Evolutionary conservation across 192 early-diverging fungal species (phyloP).

Genomic region (Bifiguratus adelaidae): DNA sequence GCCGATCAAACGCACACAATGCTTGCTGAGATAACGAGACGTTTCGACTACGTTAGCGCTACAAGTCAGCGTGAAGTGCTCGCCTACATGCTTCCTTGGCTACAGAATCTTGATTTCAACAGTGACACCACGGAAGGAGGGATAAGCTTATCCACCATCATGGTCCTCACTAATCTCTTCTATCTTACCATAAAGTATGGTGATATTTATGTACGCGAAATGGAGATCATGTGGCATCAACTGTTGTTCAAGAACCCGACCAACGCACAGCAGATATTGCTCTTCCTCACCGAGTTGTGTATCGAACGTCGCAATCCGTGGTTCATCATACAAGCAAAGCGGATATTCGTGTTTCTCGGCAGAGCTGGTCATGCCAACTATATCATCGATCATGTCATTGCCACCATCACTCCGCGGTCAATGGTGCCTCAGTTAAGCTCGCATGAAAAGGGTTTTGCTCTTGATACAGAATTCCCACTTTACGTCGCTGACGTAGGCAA

Average conservation of each 20-base stretch:
- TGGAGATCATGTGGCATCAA: slow-evolving; percentile 70
- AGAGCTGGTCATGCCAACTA: slow-evolving; percentile 43
- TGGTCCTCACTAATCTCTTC: slow-evolving; percentile 65
- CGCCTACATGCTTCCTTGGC: slow-evolving; percentile 69
- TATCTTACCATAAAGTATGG: slow-evolving; percentile 77
- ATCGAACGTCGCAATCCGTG: slow-evolving; percentile 68
- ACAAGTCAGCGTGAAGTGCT: slow-evolving; percentile 60
- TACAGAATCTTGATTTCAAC: slow-evolving; percentile 59
- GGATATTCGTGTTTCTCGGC: slow-evolving; percentile 64
- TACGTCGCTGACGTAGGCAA: slow-evolving; percentile 65
- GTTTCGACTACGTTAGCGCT: slow-evolving; percentile 48
- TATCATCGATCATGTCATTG: slow-evolving; percentile 53
- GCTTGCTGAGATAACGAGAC: slow-evolving; percentile 64
- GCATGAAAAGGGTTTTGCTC: slow-evolving; percentile 12
- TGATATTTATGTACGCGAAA: slow-evolving; percentile 63
- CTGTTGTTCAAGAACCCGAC: slow-evolving; percentile 47
- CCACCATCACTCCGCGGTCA: slow-evolving; percentile 56
- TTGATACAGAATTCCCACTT: slow-evolving; percentile 8
- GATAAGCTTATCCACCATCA: slow-evolving; percentile 33
- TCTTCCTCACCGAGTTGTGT: slow-evolving; percentile 62
- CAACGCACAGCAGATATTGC: slow-evolving; percentile 52
- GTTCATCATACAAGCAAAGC: slow-evolving; percentile 69
- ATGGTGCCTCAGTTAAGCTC: slow-evolving; percentile 48
- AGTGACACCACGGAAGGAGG: too few relatives aligned
- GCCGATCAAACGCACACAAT: slow-evolving; percentile 56